Base-by-base conservation (phyloP, 2,329 filamentous ascomycete genomes). In the Claviceps sp. region DNA sequence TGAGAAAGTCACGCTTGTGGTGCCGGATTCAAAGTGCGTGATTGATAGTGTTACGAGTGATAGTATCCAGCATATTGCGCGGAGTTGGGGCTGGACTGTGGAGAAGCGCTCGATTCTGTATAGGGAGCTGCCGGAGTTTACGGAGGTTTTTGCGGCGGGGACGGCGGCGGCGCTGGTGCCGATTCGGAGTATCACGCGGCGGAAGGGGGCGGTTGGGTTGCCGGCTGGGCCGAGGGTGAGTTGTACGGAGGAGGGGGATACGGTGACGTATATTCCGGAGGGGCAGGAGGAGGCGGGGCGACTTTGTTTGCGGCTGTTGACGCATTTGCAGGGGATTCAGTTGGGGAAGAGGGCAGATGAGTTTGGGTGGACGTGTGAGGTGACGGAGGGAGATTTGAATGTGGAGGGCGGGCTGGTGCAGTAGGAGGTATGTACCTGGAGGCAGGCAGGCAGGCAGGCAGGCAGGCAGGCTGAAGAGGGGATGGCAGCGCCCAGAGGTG, bases 141-240 rank as follows among this genome's bases (percentile, higher is more conserved):
- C 62, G 49, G 91, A 97, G 69, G 83, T 98, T 50, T 82, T 96
- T 69, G 93, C 91, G 4, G 90, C 89, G 2, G 91, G 91, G 1
- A 97, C 91, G 0, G 91, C 91, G 0, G 91, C 90, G 0, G 87
- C 88, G 0, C 75, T 98, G 51, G 90, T 97, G 3, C 91, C 91
- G 1, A 93, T 96, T 67, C 85, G 85, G 55, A 93, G 86, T 59
- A 95, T 97, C 65, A 93, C 87, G 2, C 81, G 89, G 61, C 78
- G 73, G 44, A 57, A 63, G 6, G 18, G 34, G 73, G 44, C 57
- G 64, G 18, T 49, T 55, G 38, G 20, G 38, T 49, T 64, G 18
- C 59, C 69, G 1, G 61, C 66, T 4, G 68, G 70, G 14, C 58
- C 70, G 13, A 64, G 67, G 41, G 72, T 71, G 18, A 67, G 71